Conservation (phyloP, 164 flowering plant species). For the Chimonanthus salicifolius region DNA sequence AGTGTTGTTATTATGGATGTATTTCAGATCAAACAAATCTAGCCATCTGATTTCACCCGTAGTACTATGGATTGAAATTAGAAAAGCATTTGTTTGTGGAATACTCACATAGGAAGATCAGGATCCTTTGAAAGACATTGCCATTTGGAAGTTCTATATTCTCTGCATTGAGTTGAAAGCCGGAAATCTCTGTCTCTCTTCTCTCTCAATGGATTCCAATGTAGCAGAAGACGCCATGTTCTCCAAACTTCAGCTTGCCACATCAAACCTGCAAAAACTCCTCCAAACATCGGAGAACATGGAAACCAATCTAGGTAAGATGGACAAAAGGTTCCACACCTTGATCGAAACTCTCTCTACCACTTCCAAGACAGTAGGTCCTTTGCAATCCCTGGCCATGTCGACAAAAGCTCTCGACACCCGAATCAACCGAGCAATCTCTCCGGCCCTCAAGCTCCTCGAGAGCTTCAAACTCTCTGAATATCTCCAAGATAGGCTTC, state of each 20-base stretch:
- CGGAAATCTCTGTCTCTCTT: neutral
- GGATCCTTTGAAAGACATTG: neutral
- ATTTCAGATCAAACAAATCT: too few relatives aligned
- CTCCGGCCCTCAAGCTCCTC: constrained; percentile 54
- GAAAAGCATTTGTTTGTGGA: neutral
- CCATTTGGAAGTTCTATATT: neutral
- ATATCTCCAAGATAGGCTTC: constrained; percentile 44
- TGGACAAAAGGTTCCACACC: constrained; percentile 33
- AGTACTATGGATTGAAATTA: too few relatives aligned
- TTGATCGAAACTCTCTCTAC: constrained; percentile 28
- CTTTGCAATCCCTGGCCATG: constrained; percentile 53
- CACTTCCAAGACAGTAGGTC: constrained; percentile 40
- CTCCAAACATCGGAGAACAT: constrained; percentile 27
- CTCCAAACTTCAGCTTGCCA: constrained; percentile 33
- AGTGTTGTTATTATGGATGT: too few relatives aligned
- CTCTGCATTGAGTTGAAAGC: neutral
- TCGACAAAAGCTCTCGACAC: constrained; percentile 58
- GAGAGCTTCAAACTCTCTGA: constrained; percentile 48
- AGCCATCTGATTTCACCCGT: too few relatives aligned
- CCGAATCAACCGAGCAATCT: constrained; percentile 56
- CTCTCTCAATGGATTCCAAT: constrained; percentile 17
- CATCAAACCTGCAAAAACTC: constrained; percentile 38
- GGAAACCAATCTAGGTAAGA: constrained; percentile 29
- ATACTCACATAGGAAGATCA: neutral
- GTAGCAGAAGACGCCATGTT: constrained; percentile 21